phyloP scores from a whole-genome alignment of 2,329 filamentous ascomycete species.

The Erysiphe pulchra region DNA sequence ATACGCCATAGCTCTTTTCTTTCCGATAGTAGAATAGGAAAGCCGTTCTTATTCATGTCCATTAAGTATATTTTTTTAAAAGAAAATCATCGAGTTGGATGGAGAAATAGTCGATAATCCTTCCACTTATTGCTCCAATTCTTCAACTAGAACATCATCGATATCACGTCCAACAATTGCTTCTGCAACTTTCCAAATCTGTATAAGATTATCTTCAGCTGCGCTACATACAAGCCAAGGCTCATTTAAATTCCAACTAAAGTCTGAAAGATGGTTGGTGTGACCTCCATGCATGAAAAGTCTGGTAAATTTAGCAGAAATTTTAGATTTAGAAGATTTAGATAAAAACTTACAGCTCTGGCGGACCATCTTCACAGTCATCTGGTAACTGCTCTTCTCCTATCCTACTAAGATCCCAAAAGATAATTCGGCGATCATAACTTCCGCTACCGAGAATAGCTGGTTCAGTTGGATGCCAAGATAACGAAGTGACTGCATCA shows the following conservation, averaged over 20 bases:
- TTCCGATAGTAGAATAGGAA: neutral
- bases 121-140: slow-evolving; percentile 29
- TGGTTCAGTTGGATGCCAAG: slow-evolving; percentile 84
- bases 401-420: slow-evolving; percentile 84
- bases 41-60: neutral
- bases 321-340: neutral
- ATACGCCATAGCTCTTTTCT: neutral
- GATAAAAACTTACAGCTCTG: slow-evolving; percentile 48
- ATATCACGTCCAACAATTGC: slow-evolving; percentile 58
- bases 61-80: neutral
- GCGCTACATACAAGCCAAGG: slow-evolving; percentile 92
- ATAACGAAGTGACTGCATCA: slow-evolving; percentile 71
- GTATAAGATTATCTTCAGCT: slow-evolving; percentile 87
- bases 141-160: slow-evolving; percentile 48
- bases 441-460: slow-evolving; percentile 74
- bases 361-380: slow-evolving; percentile 81
- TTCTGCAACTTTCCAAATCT: slow-evolving; percentile 76
- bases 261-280: slow-evolving; percentile 89
- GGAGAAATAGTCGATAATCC: neutral
- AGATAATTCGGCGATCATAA: slow-evolving; percentile 79
- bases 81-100: neutral
- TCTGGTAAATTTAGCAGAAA: slow-evolving; percentile 1
- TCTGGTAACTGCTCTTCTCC: slow-evolving; percentile 90
- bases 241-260: slow-evolving; percentile 92
- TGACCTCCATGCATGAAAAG: slow-evolving; percentile 98